Conservation (phyloP, 352 stramenopile genomes). For the Globisporangium solare region DNA sequence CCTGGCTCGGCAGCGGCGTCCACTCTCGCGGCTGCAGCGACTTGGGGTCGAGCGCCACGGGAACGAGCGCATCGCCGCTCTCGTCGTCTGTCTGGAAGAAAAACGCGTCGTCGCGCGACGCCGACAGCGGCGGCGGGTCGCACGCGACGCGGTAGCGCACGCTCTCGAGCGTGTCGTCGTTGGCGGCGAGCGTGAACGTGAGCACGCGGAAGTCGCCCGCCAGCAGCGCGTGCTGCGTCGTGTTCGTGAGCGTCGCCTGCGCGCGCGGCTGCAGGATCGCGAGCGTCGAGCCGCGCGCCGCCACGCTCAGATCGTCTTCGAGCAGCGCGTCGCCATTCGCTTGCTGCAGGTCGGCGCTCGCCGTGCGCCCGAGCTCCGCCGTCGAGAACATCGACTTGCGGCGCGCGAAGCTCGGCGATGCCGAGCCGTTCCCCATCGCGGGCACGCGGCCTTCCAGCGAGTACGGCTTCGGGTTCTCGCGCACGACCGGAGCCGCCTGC, state of each 20-base stretch:
- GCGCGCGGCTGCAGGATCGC: constrained; percentile 67
- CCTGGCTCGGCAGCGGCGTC: constrained; percentile 32
- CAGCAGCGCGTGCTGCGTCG: constrained; percentile 52
- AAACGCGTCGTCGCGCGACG: constrained; percentile 35
- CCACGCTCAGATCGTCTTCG: constrained; percentile 39
- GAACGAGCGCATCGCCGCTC: constrained; percentile 18
- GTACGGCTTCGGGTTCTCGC: constrained; percentile 38
- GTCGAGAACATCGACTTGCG: constrained; percentile 75
- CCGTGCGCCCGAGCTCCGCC: constrained; percentile 24
- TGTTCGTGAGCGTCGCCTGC: constrained; percentile 50
- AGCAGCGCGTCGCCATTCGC: neutral
- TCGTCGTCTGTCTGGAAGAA: constrained; percentile 41
- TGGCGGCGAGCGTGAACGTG: constrained; percentile 48
- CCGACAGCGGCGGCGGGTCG: constrained; percentile 45
- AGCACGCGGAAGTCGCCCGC: constrained; percentile 65
- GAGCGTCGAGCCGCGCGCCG: constrained; percentile 43
- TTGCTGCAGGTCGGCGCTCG: constrained; percentile 24
- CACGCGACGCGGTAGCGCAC: constrained; percentile 46
- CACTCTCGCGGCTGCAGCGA: constrained; percentile 49
- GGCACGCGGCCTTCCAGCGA: constrained; percentile 59
- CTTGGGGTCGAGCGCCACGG: constrained; percentile 34
- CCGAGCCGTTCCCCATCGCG: constrained; percentile 80
- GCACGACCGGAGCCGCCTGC: constrained; percentile 22
- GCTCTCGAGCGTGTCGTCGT: constrained; percentile 65
- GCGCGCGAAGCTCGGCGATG: constrained; percentile 78